Evolutionary conservation across 1,139 yeast genomes (phyloP), one percentile per base, ranked within the genome.

Genomic region (Taphrina flavorubra): DNA sequence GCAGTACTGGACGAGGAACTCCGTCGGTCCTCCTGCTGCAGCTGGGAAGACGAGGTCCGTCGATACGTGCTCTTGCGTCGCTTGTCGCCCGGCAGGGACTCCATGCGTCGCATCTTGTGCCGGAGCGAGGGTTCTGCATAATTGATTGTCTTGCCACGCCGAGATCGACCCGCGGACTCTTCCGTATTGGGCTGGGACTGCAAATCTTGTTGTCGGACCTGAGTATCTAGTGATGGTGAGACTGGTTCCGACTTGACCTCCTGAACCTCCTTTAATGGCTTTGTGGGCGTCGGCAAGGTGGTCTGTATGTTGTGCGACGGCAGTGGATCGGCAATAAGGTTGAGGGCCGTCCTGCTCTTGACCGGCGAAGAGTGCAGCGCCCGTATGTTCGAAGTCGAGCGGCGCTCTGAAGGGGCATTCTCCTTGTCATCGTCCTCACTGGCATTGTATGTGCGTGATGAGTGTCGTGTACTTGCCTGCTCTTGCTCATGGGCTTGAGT

Each of bases 81-180:
- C 55, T 56, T 65, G 53, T 68, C 70, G 2, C 68, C 60, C 20
- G 70, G 70, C 37, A 68, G 44, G 47, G 81, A 88, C 0, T 88
- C 82, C 51, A 87, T 86, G 72, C 96, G 81, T 74, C 96, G 83
- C 87, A 88, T 83, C 74, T 89, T 90, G 16, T 83, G 84, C 49
- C 88, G 81, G 68, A 88, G 76, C 0, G 92, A 86, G 0, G 94
- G 90, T 44, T 87, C 82, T 16, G 86, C 86, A 75, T 90, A 90
- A 75, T 86, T 86, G 6, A 90, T 85, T 10, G 84, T 81, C 72
- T 82, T 83, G 6, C 86, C 80, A 71, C 85, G 77, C 70, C 83
- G 76, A 36, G 78, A 69, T 25, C 71, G 58, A 18, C 68, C 51
- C 6, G 20, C 18, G 36, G 49, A 11, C 40, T 40, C 58, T 8